Conservation (phyloP, 2,329 filamentous ascomycete species). For the Venturia effusa region DNA sequence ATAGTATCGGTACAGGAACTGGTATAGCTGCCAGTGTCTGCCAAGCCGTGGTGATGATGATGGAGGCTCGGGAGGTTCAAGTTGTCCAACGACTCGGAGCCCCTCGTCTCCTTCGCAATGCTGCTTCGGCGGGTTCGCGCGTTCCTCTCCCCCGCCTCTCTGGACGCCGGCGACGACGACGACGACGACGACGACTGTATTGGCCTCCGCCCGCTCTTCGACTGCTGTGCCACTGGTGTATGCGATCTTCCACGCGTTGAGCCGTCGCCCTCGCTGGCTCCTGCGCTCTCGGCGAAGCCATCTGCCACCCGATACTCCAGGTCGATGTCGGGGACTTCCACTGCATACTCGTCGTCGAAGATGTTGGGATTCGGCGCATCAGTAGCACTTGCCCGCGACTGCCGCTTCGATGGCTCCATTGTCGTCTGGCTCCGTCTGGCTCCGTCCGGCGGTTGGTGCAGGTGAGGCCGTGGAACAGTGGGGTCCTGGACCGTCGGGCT, state of each 20-base stretch:
- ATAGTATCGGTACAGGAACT: too few species aligned
- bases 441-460: background rate
- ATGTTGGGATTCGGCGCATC: conserved; percentile 27
- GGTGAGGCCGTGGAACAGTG: background rate
- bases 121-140: conserved; percentile 1
- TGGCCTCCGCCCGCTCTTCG: background rate
- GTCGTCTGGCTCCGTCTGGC: background rate
- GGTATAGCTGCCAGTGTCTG: too few species aligned
- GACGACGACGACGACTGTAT: background rate
- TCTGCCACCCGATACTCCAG: conserved; percentile 17
- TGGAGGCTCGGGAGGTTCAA: conserved; percentile 15
- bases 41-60: background rate
- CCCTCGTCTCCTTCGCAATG: conserved; percentile 13
- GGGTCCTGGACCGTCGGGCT: background rate
- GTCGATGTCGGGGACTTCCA: conserved; percentile 25
- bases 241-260: background rate
- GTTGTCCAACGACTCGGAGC: conserved; percentile 13
- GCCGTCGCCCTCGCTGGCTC: conserved; percentile 24
- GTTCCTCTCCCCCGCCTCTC: background rate
- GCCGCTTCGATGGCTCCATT: background rate
- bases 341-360: conserved; percentile 38
- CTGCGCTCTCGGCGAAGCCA: background rate
- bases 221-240: background rate
- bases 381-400: background rate
- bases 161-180: background rate